Evolutionary conservation across 345 rosid genomes (phyloP).

Genomic region (Brassica carinata): DNA sequence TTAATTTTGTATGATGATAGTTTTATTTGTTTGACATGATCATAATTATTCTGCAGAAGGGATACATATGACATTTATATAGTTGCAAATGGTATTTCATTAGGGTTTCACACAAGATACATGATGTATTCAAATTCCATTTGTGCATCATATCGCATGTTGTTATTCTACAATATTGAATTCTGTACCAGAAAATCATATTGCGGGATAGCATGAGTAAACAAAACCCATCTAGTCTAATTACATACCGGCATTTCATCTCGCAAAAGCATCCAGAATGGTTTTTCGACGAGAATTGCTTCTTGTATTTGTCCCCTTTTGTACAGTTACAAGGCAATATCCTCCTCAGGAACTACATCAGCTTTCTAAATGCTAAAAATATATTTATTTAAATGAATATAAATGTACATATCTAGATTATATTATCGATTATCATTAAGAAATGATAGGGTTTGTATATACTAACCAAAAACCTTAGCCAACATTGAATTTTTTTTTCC

Average conservation of each 20-base stretch:
- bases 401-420: background rate
- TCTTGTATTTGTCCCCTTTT: background rate
- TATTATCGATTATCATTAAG: background rate
- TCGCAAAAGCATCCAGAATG: background rate
- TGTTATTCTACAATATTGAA: background rate
- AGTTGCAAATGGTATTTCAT: background rate
- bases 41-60: background rate
- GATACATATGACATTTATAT: background rate
- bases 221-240: background rate
- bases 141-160: background rate
- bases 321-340: background rate
- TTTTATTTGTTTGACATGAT: background rate
- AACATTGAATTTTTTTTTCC: background rate
- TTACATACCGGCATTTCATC: background rate
- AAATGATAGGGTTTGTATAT: background rate
- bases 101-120: background rate
- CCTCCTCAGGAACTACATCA: background rate
- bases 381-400: background rate
- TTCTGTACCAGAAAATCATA: background rate
- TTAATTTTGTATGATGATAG: background rate
- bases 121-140: background rate
- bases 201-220: background rate
- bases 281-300: background rate
- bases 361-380: background rate
- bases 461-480: background rate